These are phyloP conservation scores for Serendipita sp. DNA, from an alignment of 768 basidiomycete genomes.

Conservation along the genomic window DNA sequence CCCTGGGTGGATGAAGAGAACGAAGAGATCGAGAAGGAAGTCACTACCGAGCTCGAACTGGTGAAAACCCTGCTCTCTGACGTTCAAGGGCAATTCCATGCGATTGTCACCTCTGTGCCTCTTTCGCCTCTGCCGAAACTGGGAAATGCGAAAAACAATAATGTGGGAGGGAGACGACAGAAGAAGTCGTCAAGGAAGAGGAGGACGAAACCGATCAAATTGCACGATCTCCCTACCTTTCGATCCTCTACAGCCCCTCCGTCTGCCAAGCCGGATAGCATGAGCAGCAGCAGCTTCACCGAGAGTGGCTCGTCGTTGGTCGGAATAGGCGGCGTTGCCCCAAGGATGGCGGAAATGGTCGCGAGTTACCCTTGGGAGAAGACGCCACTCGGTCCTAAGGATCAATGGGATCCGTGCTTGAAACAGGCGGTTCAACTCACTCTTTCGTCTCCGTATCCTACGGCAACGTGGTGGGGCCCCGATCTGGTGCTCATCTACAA, in stretches of 20 bases:
- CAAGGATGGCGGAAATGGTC: conserved; percentile 12
- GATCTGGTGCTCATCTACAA: conserved; percentile 15
- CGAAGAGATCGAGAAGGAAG: too few species aligned
- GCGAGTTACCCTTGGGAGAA: conserved; percentile 14
- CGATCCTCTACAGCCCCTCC: background rate
- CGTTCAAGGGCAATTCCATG: background rate
- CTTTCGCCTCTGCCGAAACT: background rate
- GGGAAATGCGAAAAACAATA: background rate
- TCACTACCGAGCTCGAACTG: background rate
- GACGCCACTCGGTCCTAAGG: conserved; percentile 11
- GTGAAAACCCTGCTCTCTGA: background rate
- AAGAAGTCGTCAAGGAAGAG: background rate
- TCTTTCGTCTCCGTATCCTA: background rate
- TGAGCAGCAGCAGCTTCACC: background rate
- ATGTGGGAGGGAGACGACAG: background rate
- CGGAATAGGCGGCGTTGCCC: background rate
- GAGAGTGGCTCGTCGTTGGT: background rate
- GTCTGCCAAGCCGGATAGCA: background rate
- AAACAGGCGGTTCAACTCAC: conserved; percentile 13
- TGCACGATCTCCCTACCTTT: background rate
- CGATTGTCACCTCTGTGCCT: background rate
- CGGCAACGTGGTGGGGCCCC: conserved; percentile 16
- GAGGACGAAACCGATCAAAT: background rate
- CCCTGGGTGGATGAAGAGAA: background rate
- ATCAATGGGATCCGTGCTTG: conserved; percentile 11